Evolutionary conservation across 2,329 filamentous ascomycete genomes (phyloP), one percentile per base, ranked within the genome.

Genomic region (Zopfia rhizophila): DNA sequence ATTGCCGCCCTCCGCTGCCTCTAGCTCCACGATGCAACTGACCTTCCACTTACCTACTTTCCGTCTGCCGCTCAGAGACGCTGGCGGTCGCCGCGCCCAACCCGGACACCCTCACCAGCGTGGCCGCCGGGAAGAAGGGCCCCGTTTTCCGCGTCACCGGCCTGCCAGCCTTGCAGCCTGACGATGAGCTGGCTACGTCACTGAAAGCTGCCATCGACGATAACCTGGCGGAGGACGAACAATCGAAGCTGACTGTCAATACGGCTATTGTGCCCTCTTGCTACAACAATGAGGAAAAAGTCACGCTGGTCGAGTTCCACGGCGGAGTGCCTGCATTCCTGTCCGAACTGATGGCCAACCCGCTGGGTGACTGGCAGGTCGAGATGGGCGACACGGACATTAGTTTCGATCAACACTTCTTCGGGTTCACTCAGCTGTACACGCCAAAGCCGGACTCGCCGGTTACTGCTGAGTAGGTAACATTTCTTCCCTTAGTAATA

Each of bases 391-490:
- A 41, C 28, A 45, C 14, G 22, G 40, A 50, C 14, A 46, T 50
- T 24, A 46, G 30, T 23, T 56, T 65, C 33, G 61, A 63, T 40
- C 22, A 33, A 13, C 42, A 65, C 42, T 65, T 66, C 36, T 56
- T 48, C 30, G 62, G 63, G 3, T 58, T 64, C 27, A 66, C 62
- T 3, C 59, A 64, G 41, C 51, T 66, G 12, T 64, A 65, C 33
- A 33, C 28, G 14, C 35, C 46, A 27, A 39, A 36, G 35, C 8
- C 39, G 28, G 35, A 50, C 30, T 33, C 23, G 21, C 38, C 38
- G 12, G 24, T 45, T 14, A 45, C 31, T 14, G 39, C 45, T n/a
- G 39, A 48, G 39, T 48, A 48, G 10, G 45, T 44, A 44, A 11
- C n/a, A 24, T 29, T 7, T 18, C 41, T 40, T n/a, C n/a, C n/a